Conservation (phyloP, 192 early-diverging fungal species). For the Backusella psychrophila region DNA sequence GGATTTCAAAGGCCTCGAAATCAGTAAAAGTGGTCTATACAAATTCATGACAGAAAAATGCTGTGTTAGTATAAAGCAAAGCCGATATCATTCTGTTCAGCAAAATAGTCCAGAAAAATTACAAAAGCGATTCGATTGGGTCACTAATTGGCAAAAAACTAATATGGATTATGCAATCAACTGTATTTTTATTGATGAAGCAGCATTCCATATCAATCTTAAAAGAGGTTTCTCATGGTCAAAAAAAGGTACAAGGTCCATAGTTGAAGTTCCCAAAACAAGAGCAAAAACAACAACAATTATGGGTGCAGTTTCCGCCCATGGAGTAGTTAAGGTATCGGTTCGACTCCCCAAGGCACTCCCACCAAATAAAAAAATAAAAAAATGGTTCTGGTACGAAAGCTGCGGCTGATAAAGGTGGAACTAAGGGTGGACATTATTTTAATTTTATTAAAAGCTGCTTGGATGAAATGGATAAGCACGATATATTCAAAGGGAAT, state of each 20-base stretch:
- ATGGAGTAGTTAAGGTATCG: background rate
- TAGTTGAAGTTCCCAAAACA: background rate
- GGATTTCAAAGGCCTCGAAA: no score
- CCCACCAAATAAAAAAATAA: background rate
- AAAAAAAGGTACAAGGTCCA: conserved; percentile 12
- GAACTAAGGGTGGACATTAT: background rate
- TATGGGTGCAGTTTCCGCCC: conserved; percentile 2
- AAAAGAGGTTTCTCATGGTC: conserved; percentile 16
- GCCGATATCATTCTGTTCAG: background rate
- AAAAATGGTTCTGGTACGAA: background rate
- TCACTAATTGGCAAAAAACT: background rate
- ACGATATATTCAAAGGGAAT: no score
- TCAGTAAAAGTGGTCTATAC: no score
- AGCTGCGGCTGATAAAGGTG: conserved; percentile 13
- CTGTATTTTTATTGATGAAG: conserved; percentile 34
- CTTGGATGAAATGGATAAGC: no score
- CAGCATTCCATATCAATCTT: conserved; percentile 29
- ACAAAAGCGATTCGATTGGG: conserved; percentile 5
- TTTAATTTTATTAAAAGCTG: no score
- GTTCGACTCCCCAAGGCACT: background rate
- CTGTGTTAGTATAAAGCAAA: background rate
- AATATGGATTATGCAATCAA: background rate
- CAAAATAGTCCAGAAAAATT: conserved; percentile 15
- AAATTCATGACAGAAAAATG: no score
- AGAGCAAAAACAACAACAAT: conserved; percentile 13